These are phyloP conservation scores for Hygrophorus russula DNA, from an alignment of 768 basidiomycete genomes.

Conservation along the genomic window DNA sequence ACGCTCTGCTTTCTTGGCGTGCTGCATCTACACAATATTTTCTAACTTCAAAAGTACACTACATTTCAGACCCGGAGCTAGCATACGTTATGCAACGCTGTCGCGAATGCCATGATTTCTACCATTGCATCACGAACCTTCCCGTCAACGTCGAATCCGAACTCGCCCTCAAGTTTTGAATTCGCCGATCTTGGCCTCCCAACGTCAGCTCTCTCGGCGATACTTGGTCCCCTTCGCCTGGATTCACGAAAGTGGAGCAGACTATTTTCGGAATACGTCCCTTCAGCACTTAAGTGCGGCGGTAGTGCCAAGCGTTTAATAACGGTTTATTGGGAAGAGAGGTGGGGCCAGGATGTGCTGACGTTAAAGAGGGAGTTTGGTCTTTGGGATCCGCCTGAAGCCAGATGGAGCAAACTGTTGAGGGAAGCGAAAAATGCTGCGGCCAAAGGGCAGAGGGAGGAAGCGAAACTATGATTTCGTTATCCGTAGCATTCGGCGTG, in stretches of 20 bases:
- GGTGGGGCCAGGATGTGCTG: constrained; percentile 77
- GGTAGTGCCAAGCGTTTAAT: constrained; percentile 65
- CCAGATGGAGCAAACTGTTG: constrained; percentile 56
- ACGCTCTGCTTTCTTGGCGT: constrained; percentile 8
- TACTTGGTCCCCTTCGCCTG: constrained; percentile 72
- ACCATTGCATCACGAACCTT: constrained; percentile 83
- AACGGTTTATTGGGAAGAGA: constrained; percentile 91
- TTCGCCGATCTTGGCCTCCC: constrained; percentile 87
- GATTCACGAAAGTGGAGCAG: constrained; percentile 38
- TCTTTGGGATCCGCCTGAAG: constrained; percentile 71
- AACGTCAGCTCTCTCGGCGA: constrained; percentile 70
- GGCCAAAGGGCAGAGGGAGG: background rate
- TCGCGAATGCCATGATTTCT: constrained; percentile 96
- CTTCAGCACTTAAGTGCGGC: constrained; percentile 87
- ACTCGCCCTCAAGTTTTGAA: constrained; percentile 90
- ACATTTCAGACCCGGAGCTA: constrained; percentile 88
- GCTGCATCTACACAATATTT: background rate
- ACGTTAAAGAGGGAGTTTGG: constrained; percentile 82
- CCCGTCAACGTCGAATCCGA: constrained; percentile 89
- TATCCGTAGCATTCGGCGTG: no score
- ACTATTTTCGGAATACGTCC: constrained; percentile 74
- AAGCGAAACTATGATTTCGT: no score
- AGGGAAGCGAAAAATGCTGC: constrained; percentile 46
- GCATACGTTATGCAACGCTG: constrained; percentile 98
- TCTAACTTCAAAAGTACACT: constrained; percentile 69